Evolutionary conservation across 2,329 filamentous ascomycete genomes (phyloP).

Genomic region (Stenocarpella maydis): DNA sequence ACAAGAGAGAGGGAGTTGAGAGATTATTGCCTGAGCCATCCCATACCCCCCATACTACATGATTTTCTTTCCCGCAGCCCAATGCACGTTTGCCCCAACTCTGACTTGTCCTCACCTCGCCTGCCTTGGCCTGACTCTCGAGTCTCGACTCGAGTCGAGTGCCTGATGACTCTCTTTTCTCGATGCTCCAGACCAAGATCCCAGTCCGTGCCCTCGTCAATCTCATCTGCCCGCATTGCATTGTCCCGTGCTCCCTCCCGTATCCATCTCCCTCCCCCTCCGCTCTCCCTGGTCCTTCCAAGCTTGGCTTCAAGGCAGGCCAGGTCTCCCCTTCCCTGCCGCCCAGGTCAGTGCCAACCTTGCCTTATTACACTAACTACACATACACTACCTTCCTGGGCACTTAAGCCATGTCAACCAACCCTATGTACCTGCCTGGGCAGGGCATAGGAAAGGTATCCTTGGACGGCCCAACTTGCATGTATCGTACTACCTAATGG

Average conservation of each 20-base stretch:
- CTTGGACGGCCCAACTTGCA: constrained; percentile 18
- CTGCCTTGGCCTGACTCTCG: not conserved
- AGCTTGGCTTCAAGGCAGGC: constrained; percentile 21
- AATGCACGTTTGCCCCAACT: not conserved
- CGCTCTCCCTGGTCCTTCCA: not conserved
- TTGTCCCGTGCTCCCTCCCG: constrained; percentile 5
- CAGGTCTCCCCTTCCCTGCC: constrained; percentile 18
- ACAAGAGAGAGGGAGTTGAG: too few species aligned
- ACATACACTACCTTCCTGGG: too few species aligned
- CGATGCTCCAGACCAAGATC: constrained; percentile 16
- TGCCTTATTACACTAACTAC: not conserved
- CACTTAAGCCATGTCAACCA: not conserved
- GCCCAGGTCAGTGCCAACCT: constrained; percentile 33
- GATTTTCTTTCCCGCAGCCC: not conserved
- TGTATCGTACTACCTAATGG: not conserved
- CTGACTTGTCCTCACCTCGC: not conserved
- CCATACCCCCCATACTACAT: constrained; percentile 1
- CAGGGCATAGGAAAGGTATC: constrained; percentile 23
- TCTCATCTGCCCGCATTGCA: constrained; percentile 18
- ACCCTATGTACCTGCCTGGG: constrained; percentile 21
- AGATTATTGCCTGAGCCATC: too few species aligned
- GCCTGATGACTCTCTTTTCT: constrained; percentile 4
- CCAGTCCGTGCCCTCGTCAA: constrained; percentile 12
- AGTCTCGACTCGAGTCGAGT: too few species aligned
- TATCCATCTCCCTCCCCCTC: not conserved